A percentile compares a stretch with the other conserved stretches of the same genome.
Conservation (phyloP, 148 eudicot genomes). For the Suaeda aralocaspica region DNA sequence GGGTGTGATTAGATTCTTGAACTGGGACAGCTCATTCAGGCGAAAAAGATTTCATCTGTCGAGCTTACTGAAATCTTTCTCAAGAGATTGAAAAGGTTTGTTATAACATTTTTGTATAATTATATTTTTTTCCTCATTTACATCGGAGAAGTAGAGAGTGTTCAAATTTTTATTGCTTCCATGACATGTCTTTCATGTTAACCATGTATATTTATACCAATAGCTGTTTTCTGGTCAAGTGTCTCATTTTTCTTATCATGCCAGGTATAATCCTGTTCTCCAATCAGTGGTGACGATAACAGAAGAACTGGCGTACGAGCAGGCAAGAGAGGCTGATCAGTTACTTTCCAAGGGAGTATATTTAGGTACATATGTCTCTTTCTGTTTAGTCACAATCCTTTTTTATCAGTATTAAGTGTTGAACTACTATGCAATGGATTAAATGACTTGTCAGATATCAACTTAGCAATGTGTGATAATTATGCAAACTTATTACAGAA, state of each 20-base stretch:
- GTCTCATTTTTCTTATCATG: not conserved
- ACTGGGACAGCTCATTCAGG: slow-evolving; percentile 73
- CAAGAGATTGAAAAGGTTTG: slow-evolving; percentile 69
- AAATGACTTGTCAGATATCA: too few species aligned
- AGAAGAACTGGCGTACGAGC: slow-evolving; percentile 80
- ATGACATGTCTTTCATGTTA: not conserved
- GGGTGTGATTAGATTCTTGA: slow-evolving; percentile 58
- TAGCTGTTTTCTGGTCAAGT: not conserved
- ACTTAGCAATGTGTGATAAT: too few species aligned
- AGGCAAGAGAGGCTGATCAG: slow-evolving; percentile 77
- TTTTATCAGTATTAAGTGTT: too few species aligned
- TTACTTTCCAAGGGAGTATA: slow-evolving; percentile 57
- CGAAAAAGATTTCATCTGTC: slow-evolving; percentile 63
- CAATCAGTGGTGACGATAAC: slow-evolving; percentile 82
- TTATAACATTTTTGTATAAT: not conserved
- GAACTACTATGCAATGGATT: too few species aligned
- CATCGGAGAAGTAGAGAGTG: not conserved
- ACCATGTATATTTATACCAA: not conserved
- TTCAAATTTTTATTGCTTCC: not conserved
- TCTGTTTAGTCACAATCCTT: not conserved
- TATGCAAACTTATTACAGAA: too few species aligned
- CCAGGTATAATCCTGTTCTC: slow-evolving; percentile 68
- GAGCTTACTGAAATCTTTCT: slow-evolving; percentile 76
- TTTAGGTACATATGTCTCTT: slow-evolving; percentile 51
- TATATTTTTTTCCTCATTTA: not conserved